Base-by-base conservation (phyloP, 2,329 filamentous ascomycete genomes). In the Lizonia empirigonia region DNA sequence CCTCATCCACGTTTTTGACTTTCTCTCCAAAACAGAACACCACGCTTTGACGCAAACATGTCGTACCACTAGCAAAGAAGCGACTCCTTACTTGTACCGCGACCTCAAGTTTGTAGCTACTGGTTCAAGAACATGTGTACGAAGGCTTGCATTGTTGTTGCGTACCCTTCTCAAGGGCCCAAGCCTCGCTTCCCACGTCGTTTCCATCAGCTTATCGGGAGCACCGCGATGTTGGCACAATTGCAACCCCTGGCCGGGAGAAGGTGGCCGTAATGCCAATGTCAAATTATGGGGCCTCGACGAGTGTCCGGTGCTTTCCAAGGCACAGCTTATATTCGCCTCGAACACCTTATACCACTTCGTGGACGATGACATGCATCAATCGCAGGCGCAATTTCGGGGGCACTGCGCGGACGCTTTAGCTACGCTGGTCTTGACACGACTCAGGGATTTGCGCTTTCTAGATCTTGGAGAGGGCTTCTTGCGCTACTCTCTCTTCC, bases 401-500 rank as follows among this genome's bases (percentile, higher is more conserved):
- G 59, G 58, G 16, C 55, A 59, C 12, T 60, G 55, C 38, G 63
- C 58, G 39, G 63, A 67, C 26, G 60, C 62, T 15, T 38, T 67
- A 15, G 59, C 56, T 18, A 60, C 51, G 4, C 45, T 67, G 13
- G 49, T 65, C 3, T 52, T 67, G 42, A 63, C 59, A 8, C 59
- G 60, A 19, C 55, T 60, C 34, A 55, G 53, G 2, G 46, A 56
- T 18, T 44, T 65, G 41, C 57, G 34, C 9, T 62, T 47, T 9
- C 23, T 67, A 20, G 58, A 64, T 32, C 39, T 65, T 9, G 54
- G 63, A 5, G 59, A 64, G 30, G 63, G 63, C n/a, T 65, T 65
- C 24, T 24, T 64, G 2, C 58, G 58, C 46, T 58, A 67, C 24
- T 67, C 63, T n/a, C 40, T 64, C 3, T 65, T 65, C 27, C 44